These are phyloP conservation scores for Myxozyma udenii DNA, from an alignment of 805 yeast genomes.

Conservation along the genomic window DNA sequence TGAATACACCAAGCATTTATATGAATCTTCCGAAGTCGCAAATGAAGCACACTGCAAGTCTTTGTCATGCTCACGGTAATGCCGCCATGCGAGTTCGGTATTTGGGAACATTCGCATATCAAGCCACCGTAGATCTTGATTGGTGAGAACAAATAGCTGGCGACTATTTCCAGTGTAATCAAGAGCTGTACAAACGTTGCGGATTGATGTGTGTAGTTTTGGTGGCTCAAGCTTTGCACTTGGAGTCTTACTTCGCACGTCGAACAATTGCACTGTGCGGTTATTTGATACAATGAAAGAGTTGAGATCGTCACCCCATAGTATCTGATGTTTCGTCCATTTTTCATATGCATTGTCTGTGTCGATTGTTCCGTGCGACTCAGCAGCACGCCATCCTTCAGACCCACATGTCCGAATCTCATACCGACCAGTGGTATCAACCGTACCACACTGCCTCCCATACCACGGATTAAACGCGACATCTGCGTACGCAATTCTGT, in stretches of 20 bases:
- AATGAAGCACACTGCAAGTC: constrained; percentile 40
- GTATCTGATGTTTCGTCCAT: constrained; percentile 3
- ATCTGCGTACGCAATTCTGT: constrained; percentile 35
- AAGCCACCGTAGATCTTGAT: constrained; percentile 61
- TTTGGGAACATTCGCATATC: constrained; percentile 39
- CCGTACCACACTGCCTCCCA: constrained; percentile 35
- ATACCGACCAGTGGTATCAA: constrained; percentile 45
- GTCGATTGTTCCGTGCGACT: neutral
- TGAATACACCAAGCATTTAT: constrained; percentile 40
- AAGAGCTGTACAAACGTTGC: neutral
- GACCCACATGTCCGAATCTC: constrained; percentile 40
- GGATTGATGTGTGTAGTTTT: neutral
- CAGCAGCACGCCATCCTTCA: constrained; percentile 19
- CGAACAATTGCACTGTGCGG: constrained; percentile 7
- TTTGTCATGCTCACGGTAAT: constrained; percentile 55
- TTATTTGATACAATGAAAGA: constrained; percentile 13
- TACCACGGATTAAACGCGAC: constrained; percentile 41
- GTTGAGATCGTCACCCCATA: constrained; percentile 24
- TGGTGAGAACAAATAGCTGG: constrained; percentile 58
- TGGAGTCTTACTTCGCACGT: constrained; percentile 7
- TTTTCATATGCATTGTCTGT: neutral
- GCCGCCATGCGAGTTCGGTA: constrained; percentile 69
- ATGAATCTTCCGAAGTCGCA: constrained; percentile 6
- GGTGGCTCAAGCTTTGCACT: neutral
- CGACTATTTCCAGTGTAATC: constrained; percentile 33